phyloP scores from a whole-genome alignment of 2,329 filamentous ascomycete genomes.

The Gnomoniopsis smithogilvyi region DNA sequence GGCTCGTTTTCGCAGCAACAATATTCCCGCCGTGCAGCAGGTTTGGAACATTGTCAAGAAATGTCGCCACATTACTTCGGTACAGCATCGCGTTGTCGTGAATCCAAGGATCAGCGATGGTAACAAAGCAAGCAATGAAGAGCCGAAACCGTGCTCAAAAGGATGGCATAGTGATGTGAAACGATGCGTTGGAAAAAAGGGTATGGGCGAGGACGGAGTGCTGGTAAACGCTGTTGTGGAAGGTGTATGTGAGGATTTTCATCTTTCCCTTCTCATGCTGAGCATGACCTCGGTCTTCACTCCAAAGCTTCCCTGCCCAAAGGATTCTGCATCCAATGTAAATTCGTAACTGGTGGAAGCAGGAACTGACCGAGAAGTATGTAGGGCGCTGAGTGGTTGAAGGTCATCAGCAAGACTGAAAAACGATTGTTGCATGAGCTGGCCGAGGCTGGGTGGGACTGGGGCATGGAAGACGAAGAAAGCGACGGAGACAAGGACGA shows the following conservation, averaged over 20 bases:
- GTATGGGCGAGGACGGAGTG: neutral
- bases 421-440: slow-evolving; percentile 28
- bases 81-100: slow-evolving; percentile 7
- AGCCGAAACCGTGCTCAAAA: neutral
- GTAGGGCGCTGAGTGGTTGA: slow-evolving; percentile 30
- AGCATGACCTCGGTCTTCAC: too few relatives aligned
- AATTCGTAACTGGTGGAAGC: too few relatives aligned
- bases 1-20: slow-evolving; percentile 14
- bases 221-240: slow-evolving; percentile 30
- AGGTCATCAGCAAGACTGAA: slow-evolving; percentile 29
- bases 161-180: neutral
- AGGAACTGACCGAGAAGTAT: too few relatives aligned
- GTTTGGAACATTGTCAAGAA: slow-evolving; percentile 15
- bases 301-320: too few relatives aligned
- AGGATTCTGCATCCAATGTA: too few relatives aligned
- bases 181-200: neutral
- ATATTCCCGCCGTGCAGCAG: slow-evolving; percentile 12
- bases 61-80: slow-evolving; percentile 2
- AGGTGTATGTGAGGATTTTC: slow-evolving; percentile 1
- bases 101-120: neutral
- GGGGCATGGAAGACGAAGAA: slow-evolving; percentile 10
- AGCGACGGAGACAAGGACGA: slow-evolving; percentile 14
- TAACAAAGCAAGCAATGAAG: neutral
- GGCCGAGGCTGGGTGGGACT: slow-evolving; percentile 29
- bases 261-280: too few relatives aligned